Evolutionary conservation across 2,329 filamentous ascomycete genomes (phyloP), one percentile per base, ranked within the genome.

Genomic region (Aspergillus unguis): DNA sequence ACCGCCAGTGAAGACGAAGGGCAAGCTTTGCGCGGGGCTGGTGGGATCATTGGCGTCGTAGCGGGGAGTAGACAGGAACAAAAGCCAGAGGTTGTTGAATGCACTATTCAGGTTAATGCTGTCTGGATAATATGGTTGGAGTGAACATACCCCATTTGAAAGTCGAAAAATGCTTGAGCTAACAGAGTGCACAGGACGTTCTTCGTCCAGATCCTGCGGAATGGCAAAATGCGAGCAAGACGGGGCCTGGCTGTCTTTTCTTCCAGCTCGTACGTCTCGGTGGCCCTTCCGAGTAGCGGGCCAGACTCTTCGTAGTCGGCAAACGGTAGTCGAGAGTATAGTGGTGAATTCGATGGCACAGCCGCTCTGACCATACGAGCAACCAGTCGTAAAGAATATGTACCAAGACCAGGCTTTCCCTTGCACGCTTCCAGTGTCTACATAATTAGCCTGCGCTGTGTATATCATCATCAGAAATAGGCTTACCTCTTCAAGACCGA

Each of bases 81-180:
- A 80, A 45, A 87, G 85, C 85, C 86, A 90, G 25, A 91, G 79
- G 17, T 85, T 85, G 65, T 88, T 86, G 74, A 90, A 91, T 28
- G 86, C 86, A 56, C 84, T 85, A 65, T 7, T n/a, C 31, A 60
- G 43, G 10, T 49, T 10, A 49, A 38, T 17, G 28, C 17, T 28
- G 7, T 26, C 25, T 11, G 36, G 28, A 9, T 31, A n/a, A 26
- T n/a, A 27, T 9, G 31, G 7, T 11, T 4, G n/a, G 4, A n/a
- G 26, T 26, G 10, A 23, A 57, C 60, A 44, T 56, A 66, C 65
- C 72, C 72, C 70, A 90, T 79, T 70, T 90, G 86, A 63, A 90
- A 86, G 65, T 88, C 85, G 67, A 88, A 85, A 57, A 89, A 82
- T 6, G 84, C 84, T 59, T 85, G 83, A 27, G 83, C 83, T 48